phyloP scores from a whole-genome alignment of 108 stramenopile genomes.

The Cyclostephanos invisitatus region DNA sequence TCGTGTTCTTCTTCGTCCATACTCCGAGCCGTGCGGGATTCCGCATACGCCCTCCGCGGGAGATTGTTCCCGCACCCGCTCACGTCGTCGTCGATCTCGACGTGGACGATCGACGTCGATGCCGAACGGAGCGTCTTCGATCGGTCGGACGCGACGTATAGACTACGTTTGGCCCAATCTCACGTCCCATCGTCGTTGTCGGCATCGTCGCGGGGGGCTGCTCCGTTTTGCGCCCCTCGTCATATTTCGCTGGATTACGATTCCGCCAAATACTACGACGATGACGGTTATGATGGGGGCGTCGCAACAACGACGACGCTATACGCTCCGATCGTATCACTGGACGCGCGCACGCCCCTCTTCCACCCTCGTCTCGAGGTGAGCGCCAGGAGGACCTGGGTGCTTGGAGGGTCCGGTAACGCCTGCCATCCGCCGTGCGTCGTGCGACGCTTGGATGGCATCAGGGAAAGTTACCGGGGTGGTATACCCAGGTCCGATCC shows the following conservation, averaged over 20 bases:
- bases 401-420: slow-evolving; percentile 13
- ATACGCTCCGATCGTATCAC: slow-evolving; percentile 27
- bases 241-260: slow-evolving; percentile 40
- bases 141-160: slow-evolving; percentile 15
- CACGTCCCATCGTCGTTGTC: neutral
- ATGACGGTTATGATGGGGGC: neutral
- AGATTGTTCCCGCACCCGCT: too few relatives aligned
- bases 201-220: neutral
- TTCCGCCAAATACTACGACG: slow-evolving; percentile 30
- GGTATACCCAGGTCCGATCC: slow-evolving; percentile 20
- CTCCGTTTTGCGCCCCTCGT: neutral
- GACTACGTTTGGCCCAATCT: slow-evolving; percentile 21
- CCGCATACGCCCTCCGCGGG: too few relatives aligned
- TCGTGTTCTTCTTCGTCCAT: neutral
- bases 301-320: neutral
- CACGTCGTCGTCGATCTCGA: neutral
- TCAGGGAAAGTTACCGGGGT: slow-evolving; percentile 23
- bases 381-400: slow-evolving; percentile 28
- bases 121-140: slow-evolving; percentile 40
- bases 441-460: slow-evolving; percentile 16
- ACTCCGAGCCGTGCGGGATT: too few relatives aligned
- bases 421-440: slow-evolving; percentile 18
- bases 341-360: slow-evolving; percentile 30
- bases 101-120: slow-evolving; percentile 31
- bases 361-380: slow-evolving; percentile 37